A percentile compares a stretch with the other conserved stretches of the same genome.
These are phyloP conservation scores for Nemania diffusa DNA, from an alignment of 2,329 filamentous ascomycete species.

Conservation along the genomic window DNA sequence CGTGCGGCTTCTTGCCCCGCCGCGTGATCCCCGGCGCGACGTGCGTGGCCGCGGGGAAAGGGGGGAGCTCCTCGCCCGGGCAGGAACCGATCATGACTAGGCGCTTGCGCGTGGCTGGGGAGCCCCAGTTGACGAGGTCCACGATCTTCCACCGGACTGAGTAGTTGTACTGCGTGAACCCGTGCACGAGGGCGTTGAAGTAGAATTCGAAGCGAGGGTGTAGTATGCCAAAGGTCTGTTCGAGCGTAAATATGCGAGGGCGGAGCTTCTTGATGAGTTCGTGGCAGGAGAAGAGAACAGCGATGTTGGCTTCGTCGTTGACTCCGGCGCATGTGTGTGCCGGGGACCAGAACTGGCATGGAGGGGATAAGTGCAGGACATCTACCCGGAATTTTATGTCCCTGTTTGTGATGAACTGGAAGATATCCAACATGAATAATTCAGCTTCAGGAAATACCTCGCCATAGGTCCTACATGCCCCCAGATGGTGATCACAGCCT, in stretches of 20 bases:
- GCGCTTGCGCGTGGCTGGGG: conserved; percentile 61
- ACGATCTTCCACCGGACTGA: conserved; percentile 76
- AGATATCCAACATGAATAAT: conserved; percentile 60
- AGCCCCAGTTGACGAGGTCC: conserved; percentile 61
- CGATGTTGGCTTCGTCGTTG: conserved; percentile 75
- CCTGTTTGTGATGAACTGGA: conserved; percentile 58
- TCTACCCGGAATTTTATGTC: conserved; percentile 63
- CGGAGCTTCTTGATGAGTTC: conserved; percentile 66
- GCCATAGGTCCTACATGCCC: conserved; percentile 67
- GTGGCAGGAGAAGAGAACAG: conserved; percentile 64
- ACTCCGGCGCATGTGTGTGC: conserved; percentile 70
- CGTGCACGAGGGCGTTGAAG: conserved; percentile 69
- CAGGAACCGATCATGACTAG: conserved; percentile 68
- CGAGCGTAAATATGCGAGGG: conserved; percentile 78
- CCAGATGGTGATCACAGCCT: conserved; percentile 70
- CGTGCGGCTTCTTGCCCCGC: conserved; percentile 52
- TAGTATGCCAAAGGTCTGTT: conserved; percentile 79
- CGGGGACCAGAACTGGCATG: conserved; percentile 80
- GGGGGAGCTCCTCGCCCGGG: conserved; percentile 76
- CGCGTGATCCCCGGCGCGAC: conserved; percentile 47
- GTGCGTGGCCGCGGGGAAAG: conserved; percentile 73
- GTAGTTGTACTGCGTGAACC: conserved; percentile 73
- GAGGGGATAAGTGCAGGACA: conserved; percentile 78
- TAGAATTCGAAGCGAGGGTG: conserved; percentile 62
- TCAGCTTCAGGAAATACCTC: conserved; percentile 65